These are phyloP conservation scores for Dipodascopsis uninucleata DNA, from an alignment of 805 yeast genomes.

Conservation along the genomic window DNA sequence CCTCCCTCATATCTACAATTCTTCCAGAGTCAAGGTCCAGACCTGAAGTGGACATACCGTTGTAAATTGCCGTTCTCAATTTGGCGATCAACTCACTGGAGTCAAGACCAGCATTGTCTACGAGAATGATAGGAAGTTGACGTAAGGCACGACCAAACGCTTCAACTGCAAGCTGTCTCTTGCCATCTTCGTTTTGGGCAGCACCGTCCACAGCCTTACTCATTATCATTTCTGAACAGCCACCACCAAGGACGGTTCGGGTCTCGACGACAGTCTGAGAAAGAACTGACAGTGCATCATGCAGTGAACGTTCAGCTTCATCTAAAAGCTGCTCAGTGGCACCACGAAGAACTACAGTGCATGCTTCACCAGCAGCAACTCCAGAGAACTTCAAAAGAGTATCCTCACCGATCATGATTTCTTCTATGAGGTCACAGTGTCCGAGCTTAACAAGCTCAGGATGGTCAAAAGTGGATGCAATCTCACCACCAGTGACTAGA, in stretches of 20 bases:
- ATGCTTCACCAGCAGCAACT: constrained; percentile 90
- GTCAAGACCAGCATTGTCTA: constrained; percentile 96
- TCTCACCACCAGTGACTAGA: constrained; percentile 96
- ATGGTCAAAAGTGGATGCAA: constrained; percentile 90
- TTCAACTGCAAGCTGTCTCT: constrained; percentile 90
- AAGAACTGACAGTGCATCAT: constrained; percentile 91
- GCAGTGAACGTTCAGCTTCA: constrained; percentile 94
- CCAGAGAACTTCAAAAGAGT: constrained; percentile 90
- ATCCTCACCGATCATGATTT: constrained; percentile 89
- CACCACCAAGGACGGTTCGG: constrained; percentile 90
- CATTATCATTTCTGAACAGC: constrained; percentile 94
- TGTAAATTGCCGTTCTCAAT: constrained; percentile 83
- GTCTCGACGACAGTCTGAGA: constrained; percentile 93
- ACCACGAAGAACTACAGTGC: constrained; percentile 92
- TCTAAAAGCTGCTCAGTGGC: constrained; percentile 96
- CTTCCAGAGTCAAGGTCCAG: constrained; percentile 79
- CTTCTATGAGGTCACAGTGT: constrained; percentile 84
- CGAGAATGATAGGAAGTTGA: constrained; percentile 90
- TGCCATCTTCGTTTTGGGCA: constrained; percentile 89
- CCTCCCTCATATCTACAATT: constrained; percentile 89
- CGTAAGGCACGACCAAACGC: constrained; percentile 91
- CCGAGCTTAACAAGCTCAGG: constrained; percentile 87
- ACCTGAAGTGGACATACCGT: constrained; percentile 89
- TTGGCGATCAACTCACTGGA: constrained; percentile 88
- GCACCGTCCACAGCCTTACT: constrained; percentile 91